Evolutionary conservation across 495 filamentous ascomycete genomes (phyloP).

Genomic region (Trichocladium uniseriatum): DNA sequence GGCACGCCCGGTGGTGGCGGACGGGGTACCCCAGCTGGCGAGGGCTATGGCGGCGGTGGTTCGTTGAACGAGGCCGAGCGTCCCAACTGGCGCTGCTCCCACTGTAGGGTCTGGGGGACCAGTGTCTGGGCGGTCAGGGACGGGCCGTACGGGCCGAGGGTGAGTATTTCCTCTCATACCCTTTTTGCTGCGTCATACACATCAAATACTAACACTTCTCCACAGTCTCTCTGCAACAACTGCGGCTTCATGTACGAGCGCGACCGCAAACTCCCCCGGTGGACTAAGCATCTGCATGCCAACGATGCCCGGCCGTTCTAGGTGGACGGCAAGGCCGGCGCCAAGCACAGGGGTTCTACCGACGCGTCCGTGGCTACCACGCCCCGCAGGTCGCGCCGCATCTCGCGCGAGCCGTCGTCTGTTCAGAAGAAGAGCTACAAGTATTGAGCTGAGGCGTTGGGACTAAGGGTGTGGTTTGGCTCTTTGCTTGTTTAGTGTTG

Average conservation of each 20-base stretch:
- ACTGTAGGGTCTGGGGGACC: slow-evolving; percentile 80
- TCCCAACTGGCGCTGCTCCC: slow-evolving; percentile 77
- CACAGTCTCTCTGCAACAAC: slow-evolving; percentile 83
- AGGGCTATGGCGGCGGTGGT: slow-evolving; percentile 54
- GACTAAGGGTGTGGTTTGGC: too few relatives aligned
- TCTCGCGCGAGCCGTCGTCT: slow-evolving; percentile 1
- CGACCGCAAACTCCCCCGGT: slow-evolving; percentile 73
- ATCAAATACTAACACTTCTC: slow-evolving; percentile 7
- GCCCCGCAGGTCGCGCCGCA: slow-evolving; percentile 1
- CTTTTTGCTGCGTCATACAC: neutral
- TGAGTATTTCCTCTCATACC: slow-evolving; percentile 36
- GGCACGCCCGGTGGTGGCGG: slow-evolving; percentile 59
- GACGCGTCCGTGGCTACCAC: neutral
- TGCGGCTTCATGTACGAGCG: slow-evolving; percentile 86
- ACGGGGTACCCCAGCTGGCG: slow-evolving; percentile 64
- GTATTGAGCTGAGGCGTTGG: too few relatives aligned
- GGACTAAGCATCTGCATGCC: slow-evolving; percentile 67
- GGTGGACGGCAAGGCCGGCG: slow-evolving; percentile 6
- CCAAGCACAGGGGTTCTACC: neutral
- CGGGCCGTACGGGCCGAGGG: slow-evolving; percentile 74
- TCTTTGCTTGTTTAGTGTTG: too few relatives aligned
- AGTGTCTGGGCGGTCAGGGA: slow-evolving; percentile 92
- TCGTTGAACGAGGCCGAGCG: slow-evolving; percentile 73
- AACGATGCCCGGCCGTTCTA: slow-evolving; percentile 33
- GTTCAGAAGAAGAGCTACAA: too few relatives aligned